phyloP scores from a whole-genome alignment of 352 stramenopile genomes.

The Nothophytophthora sp. region DNA sequence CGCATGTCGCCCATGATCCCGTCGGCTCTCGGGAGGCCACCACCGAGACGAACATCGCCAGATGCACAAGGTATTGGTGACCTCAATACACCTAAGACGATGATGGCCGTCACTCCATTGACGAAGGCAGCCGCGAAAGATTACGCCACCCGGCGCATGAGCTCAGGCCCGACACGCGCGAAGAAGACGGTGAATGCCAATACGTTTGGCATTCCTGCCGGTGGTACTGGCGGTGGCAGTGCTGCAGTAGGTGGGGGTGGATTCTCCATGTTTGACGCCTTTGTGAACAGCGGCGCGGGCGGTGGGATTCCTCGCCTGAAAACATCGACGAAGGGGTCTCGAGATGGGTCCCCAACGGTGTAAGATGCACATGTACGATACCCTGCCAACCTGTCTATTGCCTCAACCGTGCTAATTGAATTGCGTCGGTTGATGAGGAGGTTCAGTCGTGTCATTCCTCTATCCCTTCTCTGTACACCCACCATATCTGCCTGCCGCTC shows the following conservation, averaged over 20 bases:
- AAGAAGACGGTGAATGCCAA: conserved; percentile 49
- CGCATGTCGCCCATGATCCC: conserved; percentile 29
- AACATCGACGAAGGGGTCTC: conserved; percentile 15
- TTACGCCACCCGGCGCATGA: conserved; percentile 39
- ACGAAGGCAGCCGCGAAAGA: conserved; percentile 16
- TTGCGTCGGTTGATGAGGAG: too few species aligned
- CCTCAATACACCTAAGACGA: not conserved
- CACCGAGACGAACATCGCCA: conserved; percentile 21
- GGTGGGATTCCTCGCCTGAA: conserved; percentile 58
- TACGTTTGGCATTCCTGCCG: conserved; percentile 29
- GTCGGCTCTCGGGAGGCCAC: conserved; percentile 21
- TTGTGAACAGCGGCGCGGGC: conserved; percentile 54
- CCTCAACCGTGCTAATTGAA: not conserved
- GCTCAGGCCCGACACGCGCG: conserved; percentile 32
- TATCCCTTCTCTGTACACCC: too few species aligned
- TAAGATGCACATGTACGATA: too few species aligned
- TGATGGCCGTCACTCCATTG: not conserved
- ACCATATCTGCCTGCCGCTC: too few species aligned
- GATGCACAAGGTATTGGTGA: conserved; percentile 8
- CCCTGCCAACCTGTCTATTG: too few species aligned
- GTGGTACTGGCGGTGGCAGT: conserved; percentile 9
- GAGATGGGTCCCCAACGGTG: conserved; percentile 25
- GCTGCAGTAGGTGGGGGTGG: conserved; percentile 10
- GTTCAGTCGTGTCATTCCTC: too few species aligned
- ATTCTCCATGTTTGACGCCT: conserved; percentile 74